phyloP scores from a whole-genome alignment of 2,329 filamentous ascomycete species.

The Talaromyces marneffei region DNA sequence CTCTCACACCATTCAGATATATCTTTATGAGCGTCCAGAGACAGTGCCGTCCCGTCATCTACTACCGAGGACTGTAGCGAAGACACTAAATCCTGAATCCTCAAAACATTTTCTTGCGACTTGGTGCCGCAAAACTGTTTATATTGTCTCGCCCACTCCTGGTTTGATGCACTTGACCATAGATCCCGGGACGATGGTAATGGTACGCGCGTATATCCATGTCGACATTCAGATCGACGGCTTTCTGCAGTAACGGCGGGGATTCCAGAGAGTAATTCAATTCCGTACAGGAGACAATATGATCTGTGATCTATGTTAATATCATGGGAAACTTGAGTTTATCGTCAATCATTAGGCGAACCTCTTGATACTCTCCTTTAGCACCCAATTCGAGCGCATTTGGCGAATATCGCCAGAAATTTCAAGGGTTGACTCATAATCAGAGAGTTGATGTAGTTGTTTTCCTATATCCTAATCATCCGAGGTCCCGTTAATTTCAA shows the following conservation, averaged over 20 bases:
- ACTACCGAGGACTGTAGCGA: neutral
- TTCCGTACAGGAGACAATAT: conserved; percentile 1
- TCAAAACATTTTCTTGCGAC: neutral
- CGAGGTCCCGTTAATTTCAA: neutral
- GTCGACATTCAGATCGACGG: neutral
- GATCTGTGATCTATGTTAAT: neutral
- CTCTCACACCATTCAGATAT: conserved; percentile 2
- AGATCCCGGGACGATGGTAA: neutral
- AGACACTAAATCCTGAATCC: neutral
- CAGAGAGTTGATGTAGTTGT: neutral
- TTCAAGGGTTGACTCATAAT: neutral
- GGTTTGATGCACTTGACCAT: neutral
- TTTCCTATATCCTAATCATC: neutral
- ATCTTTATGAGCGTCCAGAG: neutral
- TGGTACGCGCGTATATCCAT: neutral
- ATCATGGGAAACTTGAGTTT: neutral
- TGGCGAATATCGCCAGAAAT: neutral
- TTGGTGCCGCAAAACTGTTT: neutral
- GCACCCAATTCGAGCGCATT: neutral
- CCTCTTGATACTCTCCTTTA: conserved; percentile 2
- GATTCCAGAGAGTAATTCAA: neutral
- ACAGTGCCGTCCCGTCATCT: neutral
- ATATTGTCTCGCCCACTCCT: neutral
- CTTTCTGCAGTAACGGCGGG: neutral
- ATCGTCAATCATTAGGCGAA: neutral